Evolutionary conservation across 2,329 filamentous ascomycete species (phyloP).

Genomic region (Calonectria hongkongensis): DNA sequence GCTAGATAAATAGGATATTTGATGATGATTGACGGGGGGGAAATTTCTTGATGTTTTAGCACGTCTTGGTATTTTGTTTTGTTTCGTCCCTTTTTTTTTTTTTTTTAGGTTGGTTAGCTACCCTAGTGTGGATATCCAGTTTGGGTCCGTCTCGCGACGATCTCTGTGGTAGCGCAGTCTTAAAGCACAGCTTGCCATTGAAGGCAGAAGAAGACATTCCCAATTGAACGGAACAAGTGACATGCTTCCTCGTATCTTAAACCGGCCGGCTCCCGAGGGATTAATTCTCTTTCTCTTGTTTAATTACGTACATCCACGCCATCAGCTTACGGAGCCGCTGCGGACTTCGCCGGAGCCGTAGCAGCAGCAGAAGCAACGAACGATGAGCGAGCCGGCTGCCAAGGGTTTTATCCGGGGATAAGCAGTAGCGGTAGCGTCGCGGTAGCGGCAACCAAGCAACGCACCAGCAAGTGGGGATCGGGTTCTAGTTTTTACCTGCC

Average conservation of each 20-base stretch:
- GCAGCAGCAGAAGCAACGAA: conserved; percentile 1
- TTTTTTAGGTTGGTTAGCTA: not conserved
- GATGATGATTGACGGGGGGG: conserved; percentile 4
- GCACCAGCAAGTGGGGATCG: conserved; percentile 18
- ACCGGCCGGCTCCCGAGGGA: conserved; percentile 21
- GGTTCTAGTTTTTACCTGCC: conserved; percentile 27
- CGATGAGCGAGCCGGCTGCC: too few relatives aligned
- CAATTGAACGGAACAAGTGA: not conserved
- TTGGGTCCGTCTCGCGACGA: not conserved
- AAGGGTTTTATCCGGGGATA: too few relatives aligned
- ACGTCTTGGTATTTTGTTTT: conserved; percentile 12
- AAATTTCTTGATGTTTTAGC: not conserved
- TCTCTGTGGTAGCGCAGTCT: not conserved
- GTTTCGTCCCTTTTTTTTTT: not conserved
- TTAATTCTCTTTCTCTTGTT: conserved; percentile 7
- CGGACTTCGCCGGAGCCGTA: conserved; percentile 20
- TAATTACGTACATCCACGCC: conserved; percentile 26
- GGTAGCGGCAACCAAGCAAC: too few relatives aligned
- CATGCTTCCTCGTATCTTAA: not conserved
- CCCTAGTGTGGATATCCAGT: conserved; percentile 9
- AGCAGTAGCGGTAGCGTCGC: too few relatives aligned
- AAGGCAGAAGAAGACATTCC: not conserved
- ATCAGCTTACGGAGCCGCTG: conserved; percentile 26
- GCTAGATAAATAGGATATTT: conserved; percentile 39
- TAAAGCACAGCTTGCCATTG: not conserved